phyloP scores from a whole-genome alignment of 768 basidiomycete species.

The Aureoboletus auriporus region DNA sequence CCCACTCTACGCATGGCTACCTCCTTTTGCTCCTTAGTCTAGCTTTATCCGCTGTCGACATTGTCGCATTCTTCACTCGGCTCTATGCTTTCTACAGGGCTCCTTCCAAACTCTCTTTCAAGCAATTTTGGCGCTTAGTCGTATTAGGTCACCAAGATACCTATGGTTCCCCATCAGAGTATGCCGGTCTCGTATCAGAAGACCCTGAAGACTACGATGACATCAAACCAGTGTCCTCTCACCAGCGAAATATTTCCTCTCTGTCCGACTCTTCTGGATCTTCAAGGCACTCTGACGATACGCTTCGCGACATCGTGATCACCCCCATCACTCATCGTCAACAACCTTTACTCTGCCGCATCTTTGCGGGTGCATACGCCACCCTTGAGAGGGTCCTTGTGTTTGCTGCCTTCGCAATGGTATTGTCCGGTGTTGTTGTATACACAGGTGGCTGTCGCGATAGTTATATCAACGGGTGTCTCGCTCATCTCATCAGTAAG shows the following conservation, averaged over 20 bases:
- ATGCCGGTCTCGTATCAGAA: slow-evolving; percentile 52
- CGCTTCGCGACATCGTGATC: slow-evolving; percentile 42
- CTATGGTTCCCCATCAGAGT: slow-evolving; percentile 37
- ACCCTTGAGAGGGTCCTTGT: slow-evolving; percentile 62
- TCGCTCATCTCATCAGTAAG: slow-evolving; percentile 91
- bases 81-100: slow-evolving; percentile 44
- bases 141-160: slow-evolving; percentile 46
- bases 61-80: slow-evolving; percentile 47
- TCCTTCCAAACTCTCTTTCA: slow-evolving; percentile 42
- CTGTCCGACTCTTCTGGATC: slow-evolving; percentile 41
- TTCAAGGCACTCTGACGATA: slow-evolving; percentile 54
- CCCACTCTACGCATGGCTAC: slow-evolving; percentile 66
- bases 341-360: slow-evolving; percentile 32
- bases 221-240: slow-evolving; percentile 29
- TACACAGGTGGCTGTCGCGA: slow-evolving; percentile 88
- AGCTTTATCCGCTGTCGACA: slow-evolving; percentile 50
- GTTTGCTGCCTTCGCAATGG: slow-evolving; percentile 63
- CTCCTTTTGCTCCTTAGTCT: slow-evolving; percentile 44
- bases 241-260: slow-evolving; percentile 39
- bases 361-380: slow-evolving; percentile 48
- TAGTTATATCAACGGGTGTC: slow-evolving; percentile 73
- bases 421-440: slow-evolving; percentile 67
- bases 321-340: slow-evolving; percentile 7
- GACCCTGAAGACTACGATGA: slow-evolving; percentile 57
- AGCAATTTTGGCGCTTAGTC: slow-evolving; percentile 53